Conservation (phyloP, 1,284 basidiomycete species). For the Austroboletus niveus region DNA sequence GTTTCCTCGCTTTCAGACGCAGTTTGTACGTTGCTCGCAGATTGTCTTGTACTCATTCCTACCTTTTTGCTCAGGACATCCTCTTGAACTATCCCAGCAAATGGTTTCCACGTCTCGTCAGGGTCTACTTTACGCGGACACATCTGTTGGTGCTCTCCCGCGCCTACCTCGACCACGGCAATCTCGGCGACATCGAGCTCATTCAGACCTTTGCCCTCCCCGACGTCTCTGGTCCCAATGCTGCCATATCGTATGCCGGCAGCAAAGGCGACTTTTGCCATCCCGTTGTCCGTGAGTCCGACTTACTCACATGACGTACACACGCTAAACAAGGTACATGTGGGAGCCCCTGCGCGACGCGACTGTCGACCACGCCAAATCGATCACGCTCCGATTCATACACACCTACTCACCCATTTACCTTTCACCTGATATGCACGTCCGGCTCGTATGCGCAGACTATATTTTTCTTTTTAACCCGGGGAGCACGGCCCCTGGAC, state of each 20-base stretch:
- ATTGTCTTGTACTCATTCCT: no score
- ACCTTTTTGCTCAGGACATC: conserved; percentile 7
- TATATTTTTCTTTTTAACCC: conserved; percentile 6
- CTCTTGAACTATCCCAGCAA: conserved; percentile 16
- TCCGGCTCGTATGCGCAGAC: conserved; percentile 17
- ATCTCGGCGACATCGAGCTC: conserved; percentile 10
- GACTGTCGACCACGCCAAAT: conserved; percentile 5
- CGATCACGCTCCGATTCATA: conserved; percentile 23
- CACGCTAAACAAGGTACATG: conserved; percentile 3
- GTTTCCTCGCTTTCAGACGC: conserved; percentile 17
- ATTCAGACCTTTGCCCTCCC: conserved; percentile 22
- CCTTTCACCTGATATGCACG: background rate
- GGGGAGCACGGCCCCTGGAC: no score
- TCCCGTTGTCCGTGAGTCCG: conserved; percentile 13
- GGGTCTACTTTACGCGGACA: conserved; percentile 13
- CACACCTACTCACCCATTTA: conserved; percentile 6
- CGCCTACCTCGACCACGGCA: conserved; percentile 9
- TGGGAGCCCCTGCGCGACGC: conserved; percentile 11
- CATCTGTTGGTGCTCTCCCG: conserved; percentile 17
- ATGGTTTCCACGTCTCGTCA: conserved; percentile 21
- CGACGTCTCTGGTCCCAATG: background rate
- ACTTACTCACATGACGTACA: conserved; percentile 18
- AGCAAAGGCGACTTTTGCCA: background rate
- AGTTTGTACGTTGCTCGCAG: conserved; percentile 3
- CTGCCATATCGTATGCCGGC: background rate